Conservation (phyloP, 2,329 filamentous ascomycete species). For the Ophiostoma perfectum region DNA sequence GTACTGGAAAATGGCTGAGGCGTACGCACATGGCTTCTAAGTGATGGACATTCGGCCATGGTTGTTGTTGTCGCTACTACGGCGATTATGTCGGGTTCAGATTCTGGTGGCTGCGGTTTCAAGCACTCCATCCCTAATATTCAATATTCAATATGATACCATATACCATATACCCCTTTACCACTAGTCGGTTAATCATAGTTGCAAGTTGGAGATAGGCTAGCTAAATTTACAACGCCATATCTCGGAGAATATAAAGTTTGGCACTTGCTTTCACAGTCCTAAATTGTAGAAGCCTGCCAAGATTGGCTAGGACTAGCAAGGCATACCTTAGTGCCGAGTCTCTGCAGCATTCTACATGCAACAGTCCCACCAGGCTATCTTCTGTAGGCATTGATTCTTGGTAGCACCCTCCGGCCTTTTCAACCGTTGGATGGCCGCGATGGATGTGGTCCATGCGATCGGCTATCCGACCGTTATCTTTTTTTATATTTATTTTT, state of each 20-base stretch:
- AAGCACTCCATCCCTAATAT: no score
- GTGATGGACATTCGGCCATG: background rate
- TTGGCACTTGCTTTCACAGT: background rate
- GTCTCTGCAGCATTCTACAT: background rate
- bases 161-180: background rate
- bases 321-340: background rate
- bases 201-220: background rate
- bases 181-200: background rate
- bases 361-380: background rate
- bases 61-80: background rate
- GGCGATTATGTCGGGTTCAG: background rate
- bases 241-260: background rate
- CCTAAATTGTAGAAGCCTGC: background rate
- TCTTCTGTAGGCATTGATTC: background rate
- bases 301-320: background rate
- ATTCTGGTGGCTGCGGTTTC: background rate
- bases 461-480: no score
- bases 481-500: background rate
- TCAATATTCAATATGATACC: background rate
- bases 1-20: constrained; percentile 17
- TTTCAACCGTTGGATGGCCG: no score
- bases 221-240: background rate
- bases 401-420: background rate
- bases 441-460: no score
- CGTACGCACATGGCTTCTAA: constrained; percentile 6